These are phyloP conservation scores for Sugiyamaella valdiviana DNA, from an alignment of 805 yeast genomes.

Conservation along the genomic window DNA sequence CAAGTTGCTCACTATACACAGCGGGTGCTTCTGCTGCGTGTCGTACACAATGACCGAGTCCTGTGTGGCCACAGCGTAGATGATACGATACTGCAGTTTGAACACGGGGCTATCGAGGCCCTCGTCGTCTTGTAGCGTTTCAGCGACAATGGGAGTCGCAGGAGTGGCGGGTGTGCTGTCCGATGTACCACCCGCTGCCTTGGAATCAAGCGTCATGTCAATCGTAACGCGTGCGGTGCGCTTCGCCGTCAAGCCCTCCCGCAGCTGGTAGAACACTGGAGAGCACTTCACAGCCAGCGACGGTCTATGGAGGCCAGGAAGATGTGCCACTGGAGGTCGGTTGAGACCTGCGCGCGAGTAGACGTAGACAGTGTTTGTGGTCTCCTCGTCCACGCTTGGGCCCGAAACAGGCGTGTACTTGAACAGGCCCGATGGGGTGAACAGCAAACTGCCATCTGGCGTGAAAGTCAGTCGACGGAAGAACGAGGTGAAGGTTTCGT, in stretches of 20 bases:
- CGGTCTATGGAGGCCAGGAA: slow-evolving; percentile 77
- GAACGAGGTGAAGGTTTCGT: slow-evolving; percentile 84
- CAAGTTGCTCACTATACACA: slow-evolving; percentile 68
- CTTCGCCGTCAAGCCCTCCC: slow-evolving; percentile 10
- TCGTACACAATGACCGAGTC: slow-evolving; percentile 79
- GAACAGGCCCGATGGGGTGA: slow-evolving; percentile 72
- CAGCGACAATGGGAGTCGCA: background rate
- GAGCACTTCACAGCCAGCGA: slow-evolving; percentile 78
- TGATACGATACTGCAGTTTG: slow-evolving; percentile 65
- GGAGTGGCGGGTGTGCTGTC: background rate
- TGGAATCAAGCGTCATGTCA: slow-evolving; percentile 9
- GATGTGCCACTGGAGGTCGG: slow-evolving; percentile 65
- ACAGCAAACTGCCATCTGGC: slow-evolving; percentile 78
- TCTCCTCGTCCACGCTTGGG: slow-evolving; percentile 35
- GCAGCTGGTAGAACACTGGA: slow-evolving; percentile 51
- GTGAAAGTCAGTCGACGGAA: slow-evolving; percentile 82
- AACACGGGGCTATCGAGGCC: slow-evolving; percentile 35
- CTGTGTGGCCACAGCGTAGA: slow-evolving; percentile 90
- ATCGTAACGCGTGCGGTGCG: slow-evolving; percentile 13
- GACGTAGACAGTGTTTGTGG: slow-evolving; percentile 67
- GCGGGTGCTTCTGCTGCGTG: slow-evolving; percentile 61
- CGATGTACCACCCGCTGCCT: background rate
- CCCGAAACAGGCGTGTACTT: slow-evolving; percentile 27
- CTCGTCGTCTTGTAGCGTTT: background rate
- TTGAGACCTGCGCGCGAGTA: slow-evolving; percentile 66